Evolutionary conservation across 2,329 filamentous ascomycete species (phyloP), one percentile per base, ranked within the genome.

Genomic region (Ambrosiella beaveri): DNA sequence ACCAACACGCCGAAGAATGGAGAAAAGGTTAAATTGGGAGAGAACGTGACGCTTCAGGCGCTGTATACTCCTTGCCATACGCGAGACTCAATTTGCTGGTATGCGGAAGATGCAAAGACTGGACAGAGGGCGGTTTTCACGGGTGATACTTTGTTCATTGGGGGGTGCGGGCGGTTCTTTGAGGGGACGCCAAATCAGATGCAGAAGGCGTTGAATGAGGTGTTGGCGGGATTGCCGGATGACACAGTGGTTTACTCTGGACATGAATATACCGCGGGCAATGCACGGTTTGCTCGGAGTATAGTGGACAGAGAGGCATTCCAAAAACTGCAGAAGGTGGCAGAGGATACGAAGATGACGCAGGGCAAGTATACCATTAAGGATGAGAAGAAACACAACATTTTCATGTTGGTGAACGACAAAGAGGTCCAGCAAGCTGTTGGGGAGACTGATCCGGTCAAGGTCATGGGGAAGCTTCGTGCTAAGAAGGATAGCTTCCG

Each of bases 61-160:
- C 74, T 97, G n/a, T 86, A 97, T 71, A 98, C 93, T 11, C 93
- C 93, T 1, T 98, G 93, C 70, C 93, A 98, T 69, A 98, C 93
- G 1, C 90, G 96, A 73, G 93, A 98, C 73, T 96, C 90, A 70
- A 95, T 98, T 68, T 98, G 93, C 75, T 98, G 84, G 74, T 88
- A 83, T 64, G 82, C 93, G 74, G 81, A 95, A 70, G 91, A 98
- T 66, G 39, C 12, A 12, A 11, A 19, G 52, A 83, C 81, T 17
- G 74, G 80, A 53, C 73, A 78, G 59, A 83, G 80, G 65, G 90
- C 79, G 7, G 88, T 98, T 2, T 98, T 98, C 67, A 97, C 93
- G 0, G 93, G 93, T 8, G 93, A 98, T 68, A 98, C 93, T 0
- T 74, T 98, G 41, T 98, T 98, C 72, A 91, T 95, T 67, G 90